phyloP scores from a whole-genome alignment of 371 early-diverging fungal species.

The Syncephalastrum racemosum region DNA sequence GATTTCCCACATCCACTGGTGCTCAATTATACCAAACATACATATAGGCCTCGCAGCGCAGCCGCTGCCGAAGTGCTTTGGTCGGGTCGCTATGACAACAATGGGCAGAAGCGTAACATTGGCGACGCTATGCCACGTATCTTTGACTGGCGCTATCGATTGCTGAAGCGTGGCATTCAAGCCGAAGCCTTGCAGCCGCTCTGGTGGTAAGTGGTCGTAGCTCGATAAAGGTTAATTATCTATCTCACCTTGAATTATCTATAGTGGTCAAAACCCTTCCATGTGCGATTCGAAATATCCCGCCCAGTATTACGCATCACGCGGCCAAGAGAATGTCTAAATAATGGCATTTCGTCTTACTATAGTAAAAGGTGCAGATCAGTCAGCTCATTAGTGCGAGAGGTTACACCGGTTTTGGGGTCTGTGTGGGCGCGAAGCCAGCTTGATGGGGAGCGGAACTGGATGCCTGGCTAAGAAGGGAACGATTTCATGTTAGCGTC shows the following conservation, averaged over 20 bases:
- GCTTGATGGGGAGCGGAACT: no score
- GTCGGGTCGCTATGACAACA: conserved; percentile 66
- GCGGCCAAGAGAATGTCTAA: no score
- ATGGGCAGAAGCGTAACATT: conserved; percentile 54
- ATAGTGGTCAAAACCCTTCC: conserved; percentile 37
- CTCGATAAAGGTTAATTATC: neutral
- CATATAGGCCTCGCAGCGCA: conserved; percentile 37
- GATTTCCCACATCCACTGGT: neutral
- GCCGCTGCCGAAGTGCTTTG: conserved; percentile 71
- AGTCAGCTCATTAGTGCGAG: no score
- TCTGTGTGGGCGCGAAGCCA: no score
- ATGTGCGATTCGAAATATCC: conserved; percentile 40
- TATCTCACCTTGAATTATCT: neutral
- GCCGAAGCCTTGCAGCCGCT: conserved; percentile 76
- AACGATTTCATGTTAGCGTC: no score
- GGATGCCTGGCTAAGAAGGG: no score
- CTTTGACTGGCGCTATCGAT: conserved; percentile 71
- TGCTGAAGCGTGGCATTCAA: conserved; percentile 65
- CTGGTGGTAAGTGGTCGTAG: conserved; percentile 61
- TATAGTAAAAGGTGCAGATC: no score
- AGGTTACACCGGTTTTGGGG: no score
- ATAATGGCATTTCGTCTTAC: no score
- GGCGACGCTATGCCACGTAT: conserved; percentile 69
- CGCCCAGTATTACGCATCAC: neutral
- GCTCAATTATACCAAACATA: neutral